These are phyloP conservation scores for Cavenderia fasciculata DNA, from an alignment of 78 protist genomes.

Conservation along the genomic window DNA sequence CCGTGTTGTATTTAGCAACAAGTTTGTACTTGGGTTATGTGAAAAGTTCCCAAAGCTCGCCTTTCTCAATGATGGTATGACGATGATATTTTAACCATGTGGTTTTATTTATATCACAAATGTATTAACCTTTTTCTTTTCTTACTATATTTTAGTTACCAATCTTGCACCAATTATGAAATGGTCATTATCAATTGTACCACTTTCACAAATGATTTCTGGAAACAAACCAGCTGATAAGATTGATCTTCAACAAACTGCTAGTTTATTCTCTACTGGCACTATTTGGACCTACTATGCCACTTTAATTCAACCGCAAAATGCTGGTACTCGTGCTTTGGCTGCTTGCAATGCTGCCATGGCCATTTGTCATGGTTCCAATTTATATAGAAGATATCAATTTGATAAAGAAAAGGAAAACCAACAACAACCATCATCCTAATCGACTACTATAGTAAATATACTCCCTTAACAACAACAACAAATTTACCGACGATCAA, in stretches of 20 bases:
- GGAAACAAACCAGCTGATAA: conserved; percentile 59
- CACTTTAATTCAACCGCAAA: conserved; percentile 79
- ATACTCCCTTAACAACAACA: too few relatives aligned
- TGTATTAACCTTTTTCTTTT: not conserved
- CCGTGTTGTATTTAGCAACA: conserved; percentile 1
- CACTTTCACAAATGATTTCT: conserved; percentile 52
- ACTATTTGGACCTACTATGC: conserved; percentile 79
- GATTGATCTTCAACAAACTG: conserved; percentile 45
- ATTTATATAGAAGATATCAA: conserved; percentile 23
- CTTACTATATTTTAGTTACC: too few relatives aligned
- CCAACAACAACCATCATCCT: too few relatives aligned
- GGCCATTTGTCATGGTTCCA: conserved; percentile 65
- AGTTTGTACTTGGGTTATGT: not conserved
- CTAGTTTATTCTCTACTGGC: conserved; percentile 52
- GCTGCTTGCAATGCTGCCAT: conserved; percentile 67
- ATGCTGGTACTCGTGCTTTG: conserved; percentile 78
- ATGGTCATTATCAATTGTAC: conserved; percentile 73
- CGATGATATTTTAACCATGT: not conserved
- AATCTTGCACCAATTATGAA: conserved; percentile 75
- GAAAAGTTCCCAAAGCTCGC: conserved; percentile 19
- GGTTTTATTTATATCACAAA: not conserved
- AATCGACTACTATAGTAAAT: too few relatives aligned
- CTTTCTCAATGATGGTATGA: conserved; percentile 47
- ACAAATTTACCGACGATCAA: too few relatives aligned
- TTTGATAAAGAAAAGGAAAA: conserved; percentile 5